Evolutionary conservation across 2,329 filamentous ascomycete species (phyloP).

Genomic region (Stemphylium lycopersici): DNA sequence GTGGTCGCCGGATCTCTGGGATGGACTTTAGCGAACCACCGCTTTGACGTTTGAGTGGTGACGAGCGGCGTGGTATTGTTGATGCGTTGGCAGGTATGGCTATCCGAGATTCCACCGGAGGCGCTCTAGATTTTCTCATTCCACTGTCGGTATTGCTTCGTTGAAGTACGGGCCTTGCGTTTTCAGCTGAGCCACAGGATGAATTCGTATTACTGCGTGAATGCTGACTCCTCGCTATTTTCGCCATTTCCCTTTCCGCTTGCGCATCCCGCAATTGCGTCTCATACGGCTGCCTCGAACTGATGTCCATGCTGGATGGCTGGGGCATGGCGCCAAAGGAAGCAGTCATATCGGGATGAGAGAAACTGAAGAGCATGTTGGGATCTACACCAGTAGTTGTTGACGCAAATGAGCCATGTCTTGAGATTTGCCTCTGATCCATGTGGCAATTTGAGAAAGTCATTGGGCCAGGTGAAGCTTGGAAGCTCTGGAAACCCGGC

Average conservation of each 20-base stretch:
- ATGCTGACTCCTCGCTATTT: slow-evolving; percentile 43
- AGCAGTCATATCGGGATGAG: slow-evolving; percentile 31
- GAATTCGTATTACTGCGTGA: slow-evolving; percentile 50
- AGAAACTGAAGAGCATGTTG: slow-evolving; percentile 54
- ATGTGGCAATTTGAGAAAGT: slow-evolving; percentile 33
- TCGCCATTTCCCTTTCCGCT: slow-evolving; percentile 42
- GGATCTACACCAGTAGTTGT: slow-evolving; percentile 55
- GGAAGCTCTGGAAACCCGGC: slow-evolving; percentile 42
- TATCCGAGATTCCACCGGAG: slow-evolving; percentile 39
- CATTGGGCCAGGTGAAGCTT: slow-evolving; percentile 33
- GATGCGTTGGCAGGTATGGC: slow-evolving; percentile 27
- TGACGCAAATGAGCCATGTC: slow-evolving; percentile 41
- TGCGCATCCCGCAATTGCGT: slow-evolving; percentile 44
- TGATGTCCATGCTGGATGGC: slow-evolving; percentile 19
- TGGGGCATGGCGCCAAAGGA: slow-evolving; percentile 40
- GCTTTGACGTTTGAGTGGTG: slow-evolving; percentile 55
- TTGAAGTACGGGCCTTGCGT: slow-evolving; percentile 45
- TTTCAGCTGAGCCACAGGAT: slow-evolving; percentile 45
- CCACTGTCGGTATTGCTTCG: slow-evolving; percentile 57
- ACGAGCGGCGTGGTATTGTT: slow-evolving; percentile 52
- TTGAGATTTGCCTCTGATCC: slow-evolving; percentile 27
- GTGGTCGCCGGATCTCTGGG: slow-evolving; percentile 51
- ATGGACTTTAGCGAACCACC: slow-evolving; percentile 53
- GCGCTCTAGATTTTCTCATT: slow-evolving; percentile 36
- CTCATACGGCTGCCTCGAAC: slow-evolving; percentile 48